Evolutionary conservation across 352 stramenopile genomes (phyloP), one percentile per base, ranked within the genome.

Genomic region (Pythium oligandrum): DNA sequence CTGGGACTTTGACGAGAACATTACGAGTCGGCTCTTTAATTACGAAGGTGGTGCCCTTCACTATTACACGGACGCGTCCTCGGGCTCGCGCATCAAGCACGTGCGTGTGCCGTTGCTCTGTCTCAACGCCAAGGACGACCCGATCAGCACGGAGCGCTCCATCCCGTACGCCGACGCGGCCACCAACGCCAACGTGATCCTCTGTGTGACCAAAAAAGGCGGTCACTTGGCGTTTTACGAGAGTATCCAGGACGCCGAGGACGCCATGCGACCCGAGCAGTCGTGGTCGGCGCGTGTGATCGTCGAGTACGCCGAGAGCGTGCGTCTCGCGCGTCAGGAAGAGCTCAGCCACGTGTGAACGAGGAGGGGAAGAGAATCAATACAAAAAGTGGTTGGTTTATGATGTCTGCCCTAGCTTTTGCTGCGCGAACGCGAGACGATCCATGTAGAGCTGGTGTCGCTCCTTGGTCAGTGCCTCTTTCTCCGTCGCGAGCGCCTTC

Each of bases 381-480:
- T 26, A 26, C 17, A 26, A 26, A 26, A 26, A 26, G 17, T 26
- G 17, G 17, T 26, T 26, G 17, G 17, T 26, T 26, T 26, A 26
- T 26, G 17, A 26, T 26, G 17, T 26, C 17, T 26, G 17, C 0
- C 67, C 64, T 1, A 88, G 48, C 50, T 85, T 83, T 30, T 76
- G 66, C 44, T 85, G 70, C 2, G 75, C 59, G 35, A 87, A 86
- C 3, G 73, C 64, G 8, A 91, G 61, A 6, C 81, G 76, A 6
- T 90, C 79, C 42, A 89, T 72, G 57, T 93, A 93, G 6, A 93
- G 44, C 51, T 83, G 57, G 53, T 93, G 83, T 38, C 69, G 78
- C 40, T 87, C 80, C 48, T 78, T 73, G 0, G 73, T 67, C 0
- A 93, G 66, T 42, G 78, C 63, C 36, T 90, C 75, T 38, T 72